These are phyloP conservation scores for Trichophaea hybrida DNA, from an alignment of 2,329 filamentous ascomycete species.

Conservation along the genomic window DNA sequence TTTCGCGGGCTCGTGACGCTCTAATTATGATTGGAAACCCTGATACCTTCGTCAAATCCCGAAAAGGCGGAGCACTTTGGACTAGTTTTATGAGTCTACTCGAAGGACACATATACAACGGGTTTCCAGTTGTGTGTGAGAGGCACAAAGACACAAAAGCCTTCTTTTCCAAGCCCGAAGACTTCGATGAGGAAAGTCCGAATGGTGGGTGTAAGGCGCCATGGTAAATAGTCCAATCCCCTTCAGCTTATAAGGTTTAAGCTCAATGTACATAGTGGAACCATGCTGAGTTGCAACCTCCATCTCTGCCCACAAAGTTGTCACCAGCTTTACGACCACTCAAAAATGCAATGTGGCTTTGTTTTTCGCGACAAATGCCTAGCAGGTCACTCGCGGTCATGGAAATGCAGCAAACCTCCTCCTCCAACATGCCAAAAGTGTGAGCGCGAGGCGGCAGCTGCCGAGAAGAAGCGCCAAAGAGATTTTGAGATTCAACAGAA, in stretches of 20 bases:
- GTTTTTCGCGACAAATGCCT: conserved; percentile 38
- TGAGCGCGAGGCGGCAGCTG: conserved; percentile 36
- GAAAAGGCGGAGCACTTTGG: conserved; percentile 47
- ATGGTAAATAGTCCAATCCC: conserved; percentile 39
- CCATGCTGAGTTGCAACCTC: conserved; percentile 40
- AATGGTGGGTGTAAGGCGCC: conserved; percentile 53
- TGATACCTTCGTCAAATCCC: conserved; percentile 47
- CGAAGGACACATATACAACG: conserved; percentile 44
- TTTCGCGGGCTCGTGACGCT: conserved; percentile 50
- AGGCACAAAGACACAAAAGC: conserved; percentile 41
- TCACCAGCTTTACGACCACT: conserved; percentile 48
- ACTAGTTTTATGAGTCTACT: conserved; percentile 42
- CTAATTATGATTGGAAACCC: conserved; percentile 50
- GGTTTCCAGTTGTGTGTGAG: conserved; percentile 46
- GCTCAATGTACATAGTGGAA: conserved; percentile 32
- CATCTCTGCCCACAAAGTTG: conserved; percentile 49
- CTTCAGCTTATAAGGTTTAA: conserved; percentile 6
- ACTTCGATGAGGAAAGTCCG: conserved; percentile 49
- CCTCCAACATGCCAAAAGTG: conserved; percentile 39
- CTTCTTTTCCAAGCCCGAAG: conserved; percentile 37
- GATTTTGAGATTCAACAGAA: conserved; percentile 40
- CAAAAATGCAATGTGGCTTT: conserved; percentile 37
- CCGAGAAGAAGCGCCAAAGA: conserved; percentile 34
- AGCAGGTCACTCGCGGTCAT: conserved; percentile 37
- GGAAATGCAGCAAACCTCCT: conserved; percentile 35